Conservation (phyloP, 1,284 basidiomycete genomes). For the Tilletia setariae region DNA sequence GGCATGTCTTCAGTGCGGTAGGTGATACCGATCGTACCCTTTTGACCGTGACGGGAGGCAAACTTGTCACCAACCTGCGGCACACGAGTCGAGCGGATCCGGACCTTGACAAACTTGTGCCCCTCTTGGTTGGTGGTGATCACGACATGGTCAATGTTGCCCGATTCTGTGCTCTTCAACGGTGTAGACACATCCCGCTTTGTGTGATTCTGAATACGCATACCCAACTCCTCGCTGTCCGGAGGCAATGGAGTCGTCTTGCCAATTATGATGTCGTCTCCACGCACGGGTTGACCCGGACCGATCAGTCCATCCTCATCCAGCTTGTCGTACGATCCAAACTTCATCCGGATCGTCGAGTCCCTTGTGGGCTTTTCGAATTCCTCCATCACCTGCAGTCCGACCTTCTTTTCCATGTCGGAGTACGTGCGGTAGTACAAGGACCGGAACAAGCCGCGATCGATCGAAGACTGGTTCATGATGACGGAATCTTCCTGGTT, state of each 20-base stretch:
- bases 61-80: slow-evolving; percentile 99
- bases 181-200: slow-evolving; percentile 93
- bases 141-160: slow-evolving; percentile 94
- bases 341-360: slow-evolving; percentile 92
- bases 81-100: slow-evolving; percentile 88
- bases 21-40: slow-evolving; percentile 98
- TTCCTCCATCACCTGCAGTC: slow-evolving; percentile 75
- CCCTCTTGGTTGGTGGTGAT: slow-evolving; percentile 94
- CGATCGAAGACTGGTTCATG: slow-evolving; percentile 98
- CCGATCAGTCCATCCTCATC: slow-evolving; percentile 94
- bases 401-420: slow-evolving; percentile 96
- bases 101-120: slow-evolving; percentile 97
- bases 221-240: slow-evolving; percentile 94
- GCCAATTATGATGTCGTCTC: slow-evolving; percentile 98
- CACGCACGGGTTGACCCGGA: slow-evolving; percentile 88
- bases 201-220: slow-evolving; percentile 84
- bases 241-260: slow-evolving; percentile 96
- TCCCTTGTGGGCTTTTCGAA: slow-evolving; percentile 96
- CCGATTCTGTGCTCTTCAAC: slow-evolving; percentile 94
- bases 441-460: slow-evolving; percentile 95
- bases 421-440: slow-evolving; percentile 96
- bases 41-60: slow-evolving; percentile 97
- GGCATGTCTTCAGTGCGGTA: slow-evolving; percentile 99
- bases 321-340: slow-evolving; percentile 96
- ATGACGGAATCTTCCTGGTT: slow-evolving; percentile 99